Evolutionary conservation across 345 rosid species (phyloP), one percentile per base, ranked within the genome.

Genomic region (Brassica carinata): DNA sequence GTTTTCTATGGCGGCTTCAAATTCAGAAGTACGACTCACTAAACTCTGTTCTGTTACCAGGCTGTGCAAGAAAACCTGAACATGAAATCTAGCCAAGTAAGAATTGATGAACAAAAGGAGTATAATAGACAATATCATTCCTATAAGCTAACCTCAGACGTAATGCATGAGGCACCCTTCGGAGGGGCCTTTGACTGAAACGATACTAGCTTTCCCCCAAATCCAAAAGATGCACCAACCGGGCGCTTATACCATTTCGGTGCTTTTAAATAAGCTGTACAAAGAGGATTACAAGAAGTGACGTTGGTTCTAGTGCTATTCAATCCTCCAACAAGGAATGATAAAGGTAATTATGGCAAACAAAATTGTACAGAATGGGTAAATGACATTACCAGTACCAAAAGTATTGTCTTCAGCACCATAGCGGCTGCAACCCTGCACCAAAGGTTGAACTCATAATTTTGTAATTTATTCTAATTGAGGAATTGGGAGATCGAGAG

Each of bases 161-260:
- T 65, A 83, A 62, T 74, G 67, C 66, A 79, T 43, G 79, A 77
- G 66, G 82, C 74, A 82, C 88, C 84, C 78, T 83, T 85, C 62
- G 79, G 38, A 73, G 90, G 82, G 80, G 86, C 45, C 83, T 38
- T 82, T 3, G 95, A 83, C 64, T 78, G 87, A 87, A 91, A 96
- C 2, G 98, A 91, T 64, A 94, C 92, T 84, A 96, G 90, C 90
- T 94, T 92, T 81, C 99, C 99, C 65, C 98, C 98, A 87, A 96
- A 94, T 68, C 97, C 98, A 91, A 92, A 96, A 76, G 98, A 92
- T 38, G 87, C 94, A 67, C 98, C 99, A 71, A 87, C 97, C n/a
- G 97, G 93, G 59, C 98, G 89, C 82, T 89, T 92, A 70, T 86
- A 92, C 99, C 99, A 96, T 85, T 92, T 94, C 79, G 99, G 99